These are phyloP conservation scores for Lophiotrema nucula DNA, from an alignment of 495 filamentous ascomycete species.

Conservation along the genomic window DNA sequence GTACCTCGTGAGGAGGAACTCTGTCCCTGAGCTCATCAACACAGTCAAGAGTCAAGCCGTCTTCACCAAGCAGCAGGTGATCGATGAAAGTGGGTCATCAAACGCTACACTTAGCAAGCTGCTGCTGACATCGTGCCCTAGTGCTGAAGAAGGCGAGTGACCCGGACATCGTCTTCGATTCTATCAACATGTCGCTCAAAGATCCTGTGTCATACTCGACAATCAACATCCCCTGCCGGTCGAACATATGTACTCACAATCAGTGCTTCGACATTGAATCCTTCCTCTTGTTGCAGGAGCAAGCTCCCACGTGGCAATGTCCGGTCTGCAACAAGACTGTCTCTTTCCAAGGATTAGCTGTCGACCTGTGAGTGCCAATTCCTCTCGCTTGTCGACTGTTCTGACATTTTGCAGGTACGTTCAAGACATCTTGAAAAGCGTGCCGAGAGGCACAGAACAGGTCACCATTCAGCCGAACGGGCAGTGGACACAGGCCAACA, in stretches of 20 bases:
- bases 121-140: conserved; percentile 45
- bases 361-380: conserved; percentile 70
- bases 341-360: conserved; percentile 74
- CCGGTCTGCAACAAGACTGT: conserved; percentile 86
- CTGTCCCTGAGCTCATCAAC: conserved; percentile 69
- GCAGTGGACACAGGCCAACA: conserved; percentile 57
- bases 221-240: conserved; percentile 77
- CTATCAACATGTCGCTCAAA: conserved; percentile 83
- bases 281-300: conserved; percentile 90
- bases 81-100: conserved; percentile 68
- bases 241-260: conserved; percentile 77
- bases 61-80: conserved; percentile 76
- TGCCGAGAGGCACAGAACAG: conserved; percentile 68
- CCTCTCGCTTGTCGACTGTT: neutral
- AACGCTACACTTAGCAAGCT: neutral
- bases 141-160: conserved; percentile 80
- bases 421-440: conserved; percentile 74
- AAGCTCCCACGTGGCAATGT: conserved; percentile 92
- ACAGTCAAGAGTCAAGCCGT: conserved; percentile 63
- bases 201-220: conserved; percentile 85
- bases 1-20: conserved; percentile 69
- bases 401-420: conserved; percentile 67
- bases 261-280: conserved; percentile 95
- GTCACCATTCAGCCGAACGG: conserved; percentile 89
- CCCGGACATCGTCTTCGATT: conserved; percentile 82